A percentile compares a stretch with the other conserved stretches of the same genome.
Evolutionary conservation across 2,329 filamentous ascomycete species (phyloP).

Genomic region (Didymella glomerata): DNA sequence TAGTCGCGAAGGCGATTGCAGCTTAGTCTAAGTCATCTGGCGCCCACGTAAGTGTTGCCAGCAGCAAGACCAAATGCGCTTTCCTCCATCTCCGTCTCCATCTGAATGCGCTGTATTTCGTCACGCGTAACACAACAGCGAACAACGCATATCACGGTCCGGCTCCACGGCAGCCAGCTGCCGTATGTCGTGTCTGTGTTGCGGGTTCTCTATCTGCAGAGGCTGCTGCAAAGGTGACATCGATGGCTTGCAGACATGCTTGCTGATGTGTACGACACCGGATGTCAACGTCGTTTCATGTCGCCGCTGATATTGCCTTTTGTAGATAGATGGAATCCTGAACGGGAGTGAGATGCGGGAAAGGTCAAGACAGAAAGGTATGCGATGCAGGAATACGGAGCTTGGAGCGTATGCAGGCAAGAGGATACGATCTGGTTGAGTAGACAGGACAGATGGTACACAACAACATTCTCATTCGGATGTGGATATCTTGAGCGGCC

Average conservation of each 20-base stretch:
- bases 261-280: slow-evolving; percentile 7
- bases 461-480: background rate
- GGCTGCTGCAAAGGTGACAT: slow-evolving; percentile 2
- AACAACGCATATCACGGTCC: background rate
- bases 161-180: slow-evolving; percentile 2
- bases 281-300: slow-evolving; percentile 11
- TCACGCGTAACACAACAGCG: slow-evolving; percentile 8
- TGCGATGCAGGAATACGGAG: background rate
- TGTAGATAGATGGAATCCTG: background rate
- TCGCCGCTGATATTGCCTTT: slow-evolving; percentile 4
- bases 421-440: background rate
- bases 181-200: background rate
- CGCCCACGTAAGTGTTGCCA: background rate
- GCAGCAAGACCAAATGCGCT: slow-evolving; percentile 1
- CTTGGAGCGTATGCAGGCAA: background rate
- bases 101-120: slow-evolving; percentile 3
- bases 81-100: background rate
- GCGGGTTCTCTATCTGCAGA: background rate
- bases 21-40: background rate
- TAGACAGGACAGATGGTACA: background rate
- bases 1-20: background rate
- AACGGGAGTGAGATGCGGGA: background rate
- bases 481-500: background rate
- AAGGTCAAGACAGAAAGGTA: background rate
- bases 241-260: slow-evolving; percentile 1